These are phyloP conservation scores for Stagonosporopsis vannaccii DNA, from an alignment of 2,329 filamentous ascomycete genomes.

Conservation along the genomic window DNA sequence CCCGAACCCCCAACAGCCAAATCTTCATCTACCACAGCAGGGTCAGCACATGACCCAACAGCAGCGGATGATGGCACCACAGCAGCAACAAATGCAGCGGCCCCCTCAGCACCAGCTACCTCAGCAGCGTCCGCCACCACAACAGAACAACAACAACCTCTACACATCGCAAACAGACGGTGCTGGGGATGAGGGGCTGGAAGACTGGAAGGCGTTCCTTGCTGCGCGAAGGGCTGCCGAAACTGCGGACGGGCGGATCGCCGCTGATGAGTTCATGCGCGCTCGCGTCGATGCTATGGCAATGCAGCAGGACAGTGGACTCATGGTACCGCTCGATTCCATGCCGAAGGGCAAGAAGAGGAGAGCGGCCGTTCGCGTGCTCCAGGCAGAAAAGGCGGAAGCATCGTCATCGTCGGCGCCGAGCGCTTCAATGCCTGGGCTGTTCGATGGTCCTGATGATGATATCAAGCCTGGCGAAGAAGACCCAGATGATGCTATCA, in stretches of 20 bases:
- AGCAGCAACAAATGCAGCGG: conserved; percentile 34
- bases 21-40: conserved; percentile 24
- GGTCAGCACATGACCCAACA: conserved; percentile 41
- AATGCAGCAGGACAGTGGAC: conserved; percentile 74
- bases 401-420: conserved; percentile 25
- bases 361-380: conserved; percentile 46
- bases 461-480: conserved; percentile 61
- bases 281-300: conserved; percentile 70
- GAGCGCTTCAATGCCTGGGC: conserved; percentile 25
- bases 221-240: conserved; percentile 61
- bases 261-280: conserved; percentile 74
- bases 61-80: conserved; percentile 38
- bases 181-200: conserved; percentile 66
- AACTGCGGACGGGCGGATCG: conserved; percentile 58
- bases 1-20: conserved; percentile 27
- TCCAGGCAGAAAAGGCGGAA: conserved; percentile 63
- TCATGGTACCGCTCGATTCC: conserved; percentile 75
- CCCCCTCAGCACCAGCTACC: conserved; percentile 39
- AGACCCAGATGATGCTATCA: conserved; percentile 91
- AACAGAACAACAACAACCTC: conserved; percentile 29
- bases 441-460: conserved; percentile 63
- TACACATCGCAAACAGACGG: conserved; percentile 77
- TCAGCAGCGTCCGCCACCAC: conserved; percentile 38
- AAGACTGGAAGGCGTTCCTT: conserved; percentile 65
- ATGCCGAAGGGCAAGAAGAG: conserved; percentile 55